Base-by-base conservation (phyloP, 2,329 filamentous ascomycete genomes). In the Xylaria digitata region DNA sequence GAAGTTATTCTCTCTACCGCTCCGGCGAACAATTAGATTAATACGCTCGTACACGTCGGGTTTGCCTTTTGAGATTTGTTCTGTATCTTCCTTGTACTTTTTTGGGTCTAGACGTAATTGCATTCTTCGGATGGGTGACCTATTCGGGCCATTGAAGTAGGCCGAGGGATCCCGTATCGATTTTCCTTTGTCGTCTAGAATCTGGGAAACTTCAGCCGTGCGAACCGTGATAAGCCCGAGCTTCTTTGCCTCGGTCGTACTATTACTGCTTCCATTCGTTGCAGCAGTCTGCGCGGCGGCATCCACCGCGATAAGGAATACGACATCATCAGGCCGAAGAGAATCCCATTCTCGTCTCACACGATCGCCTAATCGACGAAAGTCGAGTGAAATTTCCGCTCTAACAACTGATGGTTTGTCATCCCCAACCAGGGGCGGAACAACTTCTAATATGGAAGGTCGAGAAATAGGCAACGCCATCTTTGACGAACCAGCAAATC, bases 1-100 rank as follows among this genome's bases (percentile, higher is more conserved):
- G 84, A 99, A 99, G 79, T 99, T 99, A 81, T 99, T 99, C 79
- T 99, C 96, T 66, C 94, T 86, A 32, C 92, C 90, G 76, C 89
- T 90, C 72, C 96, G 87, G 65, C 96, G 90, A 58, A 97, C 86
- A 61, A 99, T 83, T 46, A 98, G 81, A 75, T 99, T 99, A 75
- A 99, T 89, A 40, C 85, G 85, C 52, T 92, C 90, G 78, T 97
- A 97, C 4, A 96, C 84, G 74, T 97, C 91, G 0, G 87, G 83
- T 73, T 92, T 91, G n/a, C 90, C 91, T 66, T 85, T 83, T 9
- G 86, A 82, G 43, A 86, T 82, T 59, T 83, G 85, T 68, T 92
- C 89, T 71, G 89, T 89, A 79, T 99, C 96, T 58, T 86, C 83
- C 72, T 92, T 89, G 80, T 95, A 98, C 58, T 90, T 89, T 63